Percentiles rank a stretch among this genome's conserved stretches.
Conservation (phyloP, 768 basidiomycete genomes). For the Panaeolus cyanescens region DNA sequence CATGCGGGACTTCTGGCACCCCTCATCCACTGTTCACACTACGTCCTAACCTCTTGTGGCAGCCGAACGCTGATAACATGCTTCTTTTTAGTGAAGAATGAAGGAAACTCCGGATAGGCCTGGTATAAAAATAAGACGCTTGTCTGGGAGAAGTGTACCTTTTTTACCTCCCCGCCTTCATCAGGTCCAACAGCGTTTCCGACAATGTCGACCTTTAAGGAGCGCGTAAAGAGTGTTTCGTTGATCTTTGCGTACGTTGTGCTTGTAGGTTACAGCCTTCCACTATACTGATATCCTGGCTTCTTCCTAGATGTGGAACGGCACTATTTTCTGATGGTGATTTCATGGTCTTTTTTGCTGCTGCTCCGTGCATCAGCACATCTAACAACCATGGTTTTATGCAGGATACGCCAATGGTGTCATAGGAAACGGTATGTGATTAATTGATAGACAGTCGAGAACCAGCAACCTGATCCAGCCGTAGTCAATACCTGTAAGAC, state of each 20-base stretch:
- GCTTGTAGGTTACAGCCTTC: neutral
- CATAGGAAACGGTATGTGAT: slow-evolving; percentile 69
- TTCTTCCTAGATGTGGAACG: slow-evolving; percentile 68
- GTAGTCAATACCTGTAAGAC: slow-evolving; percentile 69
- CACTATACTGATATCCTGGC: neutral
- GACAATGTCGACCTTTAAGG: slow-evolving; percentile 27
- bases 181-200: slow-evolving; percentile 7
- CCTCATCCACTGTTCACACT: neutral
- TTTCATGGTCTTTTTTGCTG: neutral
- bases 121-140: slow-evolving; percentile 6
- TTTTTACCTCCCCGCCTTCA: slow-evolving; percentile 5
- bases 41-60: neutral
- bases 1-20: neutral
- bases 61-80: slow-evolving; percentile 1
- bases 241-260: slow-evolving; percentile 80
- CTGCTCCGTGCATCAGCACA: slow-evolving; percentile 3
- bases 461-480: neutral
- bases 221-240: slow-evolving; percentile 59
- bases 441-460: too few relatives aligned
- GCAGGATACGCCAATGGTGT: slow-evolving; percentile 80
- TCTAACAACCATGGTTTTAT: neutral
- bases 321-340: slow-evolving; percentile 86
- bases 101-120: neutral
- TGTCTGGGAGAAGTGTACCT: neutral
- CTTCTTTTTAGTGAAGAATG: neutral